Conservation (phyloP, 768 basidiomycete species). For the Panaeolus papilionaceus region DNA sequence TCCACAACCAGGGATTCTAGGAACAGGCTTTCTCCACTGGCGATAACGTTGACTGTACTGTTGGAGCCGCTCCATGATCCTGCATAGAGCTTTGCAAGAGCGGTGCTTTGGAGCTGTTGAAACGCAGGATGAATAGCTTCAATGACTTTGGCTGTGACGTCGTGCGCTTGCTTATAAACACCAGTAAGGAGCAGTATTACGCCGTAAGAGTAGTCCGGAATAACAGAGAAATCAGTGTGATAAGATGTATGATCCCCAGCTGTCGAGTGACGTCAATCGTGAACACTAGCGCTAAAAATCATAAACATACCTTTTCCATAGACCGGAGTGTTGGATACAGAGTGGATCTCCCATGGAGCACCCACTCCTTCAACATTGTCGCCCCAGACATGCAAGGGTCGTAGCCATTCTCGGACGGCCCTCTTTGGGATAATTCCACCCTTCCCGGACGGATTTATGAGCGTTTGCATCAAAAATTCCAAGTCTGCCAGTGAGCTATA, state of each 20-base stretch:
- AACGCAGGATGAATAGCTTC: slow-evolving; percentile 41
- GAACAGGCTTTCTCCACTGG: slow-evolving; percentile 26
- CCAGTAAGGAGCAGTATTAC: slow-evolving; percentile 48
- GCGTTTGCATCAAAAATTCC: slow-evolving; percentile 45
- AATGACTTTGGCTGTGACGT: slow-evolving; percentile 38
- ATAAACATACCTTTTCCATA: slow-evolving; percentile 38
- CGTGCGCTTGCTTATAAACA: slow-evolving; percentile 35
- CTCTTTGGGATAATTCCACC: slow-evolving; percentile 37
- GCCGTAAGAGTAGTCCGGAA: slow-evolving; percentile 47
- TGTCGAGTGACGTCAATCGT: slow-evolving; percentile 21
- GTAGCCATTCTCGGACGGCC: slow-evolving; percentile 48
- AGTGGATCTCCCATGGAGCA: slow-evolving; percentile 49
- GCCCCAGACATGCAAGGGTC: slow-evolving; percentile 45
- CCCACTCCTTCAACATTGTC: slow-evolving; percentile 41
- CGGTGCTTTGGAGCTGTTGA: slow-evolving; percentile 33
- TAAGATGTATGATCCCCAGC: slow-evolving; percentile 46
- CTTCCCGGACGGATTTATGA: slow-evolving; percentile 47
- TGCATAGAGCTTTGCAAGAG: slow-evolving; percentile 33
- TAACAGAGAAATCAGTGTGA: slow-evolving; percentile 45
- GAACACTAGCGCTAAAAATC: neutral
- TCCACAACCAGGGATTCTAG: slow-evolving; percentile 39
- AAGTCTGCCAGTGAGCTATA: slow-evolving; percentile 56
- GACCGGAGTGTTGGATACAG: slow-evolving; percentile 36
- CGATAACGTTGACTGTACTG: slow-evolving; percentile 24
- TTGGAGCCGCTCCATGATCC: slow-evolving; percentile 42